These are phyloP conservation scores for Rhododendron kiyosumense DNA, from an alignment of 148 eudicot genomes.

Conservation along the genomic window DNA sequence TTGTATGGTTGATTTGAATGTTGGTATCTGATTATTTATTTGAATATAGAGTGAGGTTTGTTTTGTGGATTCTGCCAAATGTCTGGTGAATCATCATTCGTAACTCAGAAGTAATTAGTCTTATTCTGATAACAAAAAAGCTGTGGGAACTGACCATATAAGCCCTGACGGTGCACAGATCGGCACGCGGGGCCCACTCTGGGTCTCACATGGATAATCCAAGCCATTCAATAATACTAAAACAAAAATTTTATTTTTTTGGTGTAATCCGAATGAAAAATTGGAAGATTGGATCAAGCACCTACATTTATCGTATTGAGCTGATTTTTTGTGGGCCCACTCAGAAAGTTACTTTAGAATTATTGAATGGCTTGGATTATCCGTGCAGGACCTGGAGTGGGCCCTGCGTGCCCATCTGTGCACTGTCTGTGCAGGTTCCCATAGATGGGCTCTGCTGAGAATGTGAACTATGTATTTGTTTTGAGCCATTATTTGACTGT, in stretches of 20 bases:
- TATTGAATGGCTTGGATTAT: too few relatives aligned
- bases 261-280: too few relatives aligned
- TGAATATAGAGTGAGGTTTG: neutral
- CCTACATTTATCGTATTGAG: too few relatives aligned
- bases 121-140: neutral
- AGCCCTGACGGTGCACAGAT: neutral
- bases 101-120: neutral
- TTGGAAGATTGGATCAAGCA: too few relatives aligned
- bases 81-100: neutral
- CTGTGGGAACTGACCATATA: neutral
- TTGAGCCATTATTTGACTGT: neutral
- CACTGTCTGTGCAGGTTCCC: neutral
- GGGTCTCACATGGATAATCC: neutral
- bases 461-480: neutral
- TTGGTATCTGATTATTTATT: neutral
- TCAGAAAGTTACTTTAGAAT: too few relatives aligned
- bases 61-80: neutral
- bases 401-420: neutral
- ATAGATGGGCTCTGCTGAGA: neutral
- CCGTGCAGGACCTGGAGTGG: neutral
- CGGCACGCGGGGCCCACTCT: neutral
- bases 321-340: too few relatives aligned
- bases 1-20: neutral
- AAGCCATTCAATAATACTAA: neutral
- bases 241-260: too few relatives aligned